A percentile compares a stretch with the other conserved stretches of the same genome.
phyloP scores from a whole-genome alignment of 2,329 filamentous ascomycete species.

The Paecilomyces variotii region DNA sequence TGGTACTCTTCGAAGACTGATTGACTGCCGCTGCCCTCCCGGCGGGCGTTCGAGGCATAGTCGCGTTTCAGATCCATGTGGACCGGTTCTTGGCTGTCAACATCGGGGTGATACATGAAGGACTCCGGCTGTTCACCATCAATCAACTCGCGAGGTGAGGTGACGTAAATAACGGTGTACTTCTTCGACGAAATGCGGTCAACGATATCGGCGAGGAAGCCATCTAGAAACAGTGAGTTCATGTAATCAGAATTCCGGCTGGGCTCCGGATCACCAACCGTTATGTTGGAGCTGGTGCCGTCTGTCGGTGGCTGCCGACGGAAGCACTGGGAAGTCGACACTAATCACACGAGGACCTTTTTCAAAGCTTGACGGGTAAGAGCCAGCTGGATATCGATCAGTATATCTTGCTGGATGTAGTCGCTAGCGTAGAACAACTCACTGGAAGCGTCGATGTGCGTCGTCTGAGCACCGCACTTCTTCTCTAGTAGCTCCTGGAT shows the following conservation, averaged over 20 bases:
- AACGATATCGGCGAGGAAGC: conserved; percentile 40
- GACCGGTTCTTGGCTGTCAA: conserved; percentile 51
- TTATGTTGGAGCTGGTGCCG: conserved; percentile 34
- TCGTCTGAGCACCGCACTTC: conserved; percentile 40
- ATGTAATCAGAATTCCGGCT: neutral
- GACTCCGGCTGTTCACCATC: conserved; percentile 17
- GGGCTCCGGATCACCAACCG: conserved; percentile 23
- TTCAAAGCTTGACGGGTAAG: conserved; percentile 30
- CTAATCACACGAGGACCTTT: conserved; percentile 35
- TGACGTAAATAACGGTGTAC: conserved; percentile 72
- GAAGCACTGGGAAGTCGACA: conserved; percentile 38
- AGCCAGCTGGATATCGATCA: conserved; percentile 26
- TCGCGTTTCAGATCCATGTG: conserved; percentile 71
- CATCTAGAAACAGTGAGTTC: conserved; percentile 26
- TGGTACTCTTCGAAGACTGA: conserved; percentile 80
- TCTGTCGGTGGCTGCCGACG: conserved; percentile 24
- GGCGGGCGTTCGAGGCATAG: conserved; percentile 23
- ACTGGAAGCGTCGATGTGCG: conserved; percentile 38
- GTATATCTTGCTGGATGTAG: conserved; percentile 2
- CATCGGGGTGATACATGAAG: conserved; percentile 54
- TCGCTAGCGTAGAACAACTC: conserved; percentile 12
- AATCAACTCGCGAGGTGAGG: conserved; percentile 44
- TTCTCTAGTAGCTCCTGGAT: conserved; percentile 37
- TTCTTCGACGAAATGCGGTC: conserved; percentile 40
- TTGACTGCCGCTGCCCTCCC: conserved; percentile 33